Evolutionary conservation across 164 flowering plant genomes (phyloP), one percentile per base, ranked within the genome.

Genomic region (Vitis amurensis): DNA sequence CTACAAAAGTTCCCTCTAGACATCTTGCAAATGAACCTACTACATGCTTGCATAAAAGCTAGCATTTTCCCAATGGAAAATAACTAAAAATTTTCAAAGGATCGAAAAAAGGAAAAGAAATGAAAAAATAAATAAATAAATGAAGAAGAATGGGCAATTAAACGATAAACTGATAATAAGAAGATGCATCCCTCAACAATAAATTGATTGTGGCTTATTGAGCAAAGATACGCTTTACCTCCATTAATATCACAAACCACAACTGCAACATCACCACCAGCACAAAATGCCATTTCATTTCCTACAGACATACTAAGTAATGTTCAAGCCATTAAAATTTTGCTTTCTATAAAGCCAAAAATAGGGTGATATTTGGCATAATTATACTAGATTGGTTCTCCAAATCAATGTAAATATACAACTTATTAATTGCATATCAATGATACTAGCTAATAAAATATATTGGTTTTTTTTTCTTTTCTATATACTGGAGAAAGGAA

Each of bases 221-320:
- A 61, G 44, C 19, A 66, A 49, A 63, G 66, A 56, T 23, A 64
- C 19, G n/a, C 16, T 30, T 53, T 74, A 84, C 94, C 93, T 76
- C 75, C 58, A 52, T 27, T 75, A 60, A 79, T 70, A 69, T 75
- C 78, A 68, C 64, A 84, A 71, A 81, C 88, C 11, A 86, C 90
- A 70, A 89, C 78, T 37, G 87, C 77, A 68, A 83, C 90, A 78
- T 90, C 91, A 70, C 93, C 96, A 63, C 96, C 93, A 60, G 90
- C 86, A 85, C 93, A 90, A 75, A 90, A 90, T 69, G 96, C 86
- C 73, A 85, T 86, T 74, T 92, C 95, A 55, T 80, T 80, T 23
- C 92, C 92, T 90, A 64, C 8, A 61, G 23, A 27, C 31, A 68
- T 5, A 6, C 27, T 1, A 23, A 23, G 27, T 23, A 23, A 23